Conservation (phyloP, 768 basidiomycete genomes). For the Trametes cubensis region DNA sequence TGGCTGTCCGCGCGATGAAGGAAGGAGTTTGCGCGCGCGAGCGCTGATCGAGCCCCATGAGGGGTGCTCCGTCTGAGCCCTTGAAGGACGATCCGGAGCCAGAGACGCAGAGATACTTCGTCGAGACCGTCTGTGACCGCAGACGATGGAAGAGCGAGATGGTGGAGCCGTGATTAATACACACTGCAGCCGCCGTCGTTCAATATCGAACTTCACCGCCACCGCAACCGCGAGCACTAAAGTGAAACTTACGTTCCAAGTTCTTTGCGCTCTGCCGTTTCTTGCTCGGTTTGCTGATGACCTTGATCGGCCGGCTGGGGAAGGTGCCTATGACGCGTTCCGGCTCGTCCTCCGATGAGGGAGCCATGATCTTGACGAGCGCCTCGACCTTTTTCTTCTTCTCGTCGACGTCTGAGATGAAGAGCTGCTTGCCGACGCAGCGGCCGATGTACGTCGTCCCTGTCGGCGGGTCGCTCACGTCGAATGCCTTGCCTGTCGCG, state of each 20-base stretch:
- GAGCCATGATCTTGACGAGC: slow-evolving; percentile 84
- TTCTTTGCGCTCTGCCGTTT: slow-evolving; percentile 95
- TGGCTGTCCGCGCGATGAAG: slow-evolving; percentile 86
- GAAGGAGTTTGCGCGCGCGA: slow-evolving; percentile 75
- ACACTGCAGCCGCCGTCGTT: slow-evolving; percentile 52
- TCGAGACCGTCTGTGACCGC: slow-evolving; percentile 93
- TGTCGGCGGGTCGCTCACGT: slow-evolving; percentile 74
- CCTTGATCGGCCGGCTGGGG: slow-evolving; percentile 93
- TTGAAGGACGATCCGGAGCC: slow-evolving; percentile 91
- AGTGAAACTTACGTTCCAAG: slow-evolving; percentile 71
- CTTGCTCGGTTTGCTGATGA: slow-evolving; percentile 98
- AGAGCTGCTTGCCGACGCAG: slow-evolving; percentile 92
- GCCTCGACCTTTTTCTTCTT: slow-evolving; percentile 96
- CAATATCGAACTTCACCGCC: background rate
- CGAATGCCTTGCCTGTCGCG: slow-evolving; percentile 81
- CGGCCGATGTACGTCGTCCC: slow-evolving; percentile 91
- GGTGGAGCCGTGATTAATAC: slow-evolving; percentile 94
- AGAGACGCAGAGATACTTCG: slow-evolving; percentile 95
- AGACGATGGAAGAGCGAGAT: slow-evolving; percentile 96
- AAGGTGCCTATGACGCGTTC: slow-evolving; percentile 87
- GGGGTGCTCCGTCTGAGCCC: slow-evolving; percentile 86
- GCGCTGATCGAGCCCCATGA: slow-evolving; percentile 79
- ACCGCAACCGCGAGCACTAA: slow-evolving; percentile 7
- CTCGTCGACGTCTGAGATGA: slow-evolving; percentile 93
- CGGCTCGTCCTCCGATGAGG: slow-evolving; percentile 75